phyloP scores from a whole-genome alignment of 2,329 filamentous ascomycete genomes.

The Penicillium sp. region DNA sequence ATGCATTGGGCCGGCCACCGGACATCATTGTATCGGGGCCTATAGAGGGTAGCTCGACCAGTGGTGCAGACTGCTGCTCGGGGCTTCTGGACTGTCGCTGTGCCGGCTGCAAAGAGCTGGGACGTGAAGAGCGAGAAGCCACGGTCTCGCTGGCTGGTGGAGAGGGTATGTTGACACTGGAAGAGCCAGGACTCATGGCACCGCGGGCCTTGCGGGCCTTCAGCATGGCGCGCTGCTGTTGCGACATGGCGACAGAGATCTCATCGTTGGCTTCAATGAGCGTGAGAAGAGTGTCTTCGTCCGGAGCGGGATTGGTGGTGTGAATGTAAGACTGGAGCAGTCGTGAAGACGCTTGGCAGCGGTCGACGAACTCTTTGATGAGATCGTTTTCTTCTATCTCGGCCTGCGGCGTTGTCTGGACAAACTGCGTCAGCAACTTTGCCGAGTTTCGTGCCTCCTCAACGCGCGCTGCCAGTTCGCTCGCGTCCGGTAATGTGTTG shows the following conservation, averaged over 20 bases:
- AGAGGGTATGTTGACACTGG: slow-evolving; percentile 14
- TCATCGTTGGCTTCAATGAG: slow-evolving; percentile 94
- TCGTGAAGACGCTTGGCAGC: slow-evolving; percentile 73
- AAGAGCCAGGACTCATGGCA: slow-evolving; percentile 14
- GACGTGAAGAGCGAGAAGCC: slow-evolving; percentile 15
- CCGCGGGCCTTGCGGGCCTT: slow-evolving; percentile 47
- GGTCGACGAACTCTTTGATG: slow-evolving; percentile 82
- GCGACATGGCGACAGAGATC: slow-evolving; percentile 71
- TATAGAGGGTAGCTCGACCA: slow-evolving; percentile 11
- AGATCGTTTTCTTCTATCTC: slow-evolving; percentile 81
- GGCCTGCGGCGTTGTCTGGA: slow-evolving; percentile 72
- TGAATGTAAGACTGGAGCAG: slow-evolving; percentile 84
- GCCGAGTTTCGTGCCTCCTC: slow-evolving; percentile 89
- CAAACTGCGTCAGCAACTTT: slow-evolving; percentile 83
- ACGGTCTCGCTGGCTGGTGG: slow-evolving; percentile 15
- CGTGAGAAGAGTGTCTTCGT: slow-evolving; percentile 89
- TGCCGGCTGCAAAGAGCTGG: slow-evolving; percentile 7
- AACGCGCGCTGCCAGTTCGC: slow-evolving; percentile 74
- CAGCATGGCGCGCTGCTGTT: slow-evolving; percentile 74
- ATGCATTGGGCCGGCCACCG: slow-evolving; percentile 11
- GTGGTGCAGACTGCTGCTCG: slow-evolving; percentile 6
- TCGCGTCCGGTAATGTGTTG: slow-evolving; percentile 54
- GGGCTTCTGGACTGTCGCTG: slow-evolving; percentile 1
- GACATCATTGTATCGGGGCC: slow-evolving; percentile 9
- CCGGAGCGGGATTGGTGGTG: slow-evolving; percentile 69